Percentiles rank a stretch among this genome's conserved stretches.
These are phyloP conservation scores for Quercus mongolica DNA, from an alignment of 306 rosid species.

Conservation along the genomic window DNA sequence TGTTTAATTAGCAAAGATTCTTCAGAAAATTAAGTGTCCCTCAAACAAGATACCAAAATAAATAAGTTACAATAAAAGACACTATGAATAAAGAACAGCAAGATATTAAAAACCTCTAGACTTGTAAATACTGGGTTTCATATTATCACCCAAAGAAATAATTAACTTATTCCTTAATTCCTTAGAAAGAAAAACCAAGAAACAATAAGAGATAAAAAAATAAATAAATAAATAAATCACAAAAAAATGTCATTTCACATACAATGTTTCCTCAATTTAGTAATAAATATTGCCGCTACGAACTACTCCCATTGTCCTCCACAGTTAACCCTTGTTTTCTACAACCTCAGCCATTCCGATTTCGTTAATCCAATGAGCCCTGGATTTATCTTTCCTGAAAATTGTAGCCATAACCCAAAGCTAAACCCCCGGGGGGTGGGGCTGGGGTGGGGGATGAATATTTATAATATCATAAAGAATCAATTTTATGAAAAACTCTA, in stretches of 20 bases:
- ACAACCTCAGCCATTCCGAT: conserved; percentile 64
- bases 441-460: too few species aligned
- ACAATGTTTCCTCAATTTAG: conserved; percentile 77
- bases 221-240: background rate
- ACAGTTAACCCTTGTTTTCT: conserved; percentile 60
- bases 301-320: conserved; percentile 70
- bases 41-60: background rate
- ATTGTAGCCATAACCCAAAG: background rate
- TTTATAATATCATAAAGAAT: background rate
- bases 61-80: background rate
- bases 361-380: conserved; percentile 53
- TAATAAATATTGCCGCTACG: conserved; percentile 52
- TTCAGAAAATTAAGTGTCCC: background rate
- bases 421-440: background rate
- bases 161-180: background rate
- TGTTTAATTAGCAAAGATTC: background rate
- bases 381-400: conserved; percentile 47
- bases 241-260: conserved; percentile 35
- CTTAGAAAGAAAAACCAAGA: background rate
- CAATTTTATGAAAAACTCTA: background rate
- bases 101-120: background rate
- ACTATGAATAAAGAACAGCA: background rate
- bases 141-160: background rate
- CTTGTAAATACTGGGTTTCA: background rate
- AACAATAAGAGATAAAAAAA: background rate